A percentile compares a stretch with the other conserved stretches of the same genome.
Conservation (phyloP, 768 basidiomycete genomes). For the Podaxis sp. region DNA sequence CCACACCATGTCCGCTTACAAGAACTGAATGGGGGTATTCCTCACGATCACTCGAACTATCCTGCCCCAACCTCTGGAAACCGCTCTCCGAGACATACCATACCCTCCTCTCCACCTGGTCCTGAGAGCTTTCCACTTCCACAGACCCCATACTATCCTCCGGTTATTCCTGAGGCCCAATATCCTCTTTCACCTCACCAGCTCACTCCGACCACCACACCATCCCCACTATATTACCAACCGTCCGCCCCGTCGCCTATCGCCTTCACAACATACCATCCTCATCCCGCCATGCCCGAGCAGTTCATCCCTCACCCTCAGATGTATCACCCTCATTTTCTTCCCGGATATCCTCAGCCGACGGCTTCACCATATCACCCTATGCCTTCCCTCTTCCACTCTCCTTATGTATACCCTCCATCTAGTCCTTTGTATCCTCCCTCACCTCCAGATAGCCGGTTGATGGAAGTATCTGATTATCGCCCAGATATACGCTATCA, state of each 20-base stretch:
- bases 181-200: neutral
- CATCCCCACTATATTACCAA: neutral
- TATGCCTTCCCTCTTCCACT: neutral
- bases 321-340: slow-evolving; percentile 1
- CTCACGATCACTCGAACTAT: neutral
- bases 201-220: neutral
- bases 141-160: neutral
- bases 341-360: neutral
- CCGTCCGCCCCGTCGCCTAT: neutral
- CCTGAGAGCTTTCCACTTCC: neutral
- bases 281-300: neutral
- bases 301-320: neutral
- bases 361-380: neutral
- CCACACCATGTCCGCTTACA: neutral
- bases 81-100: neutral
- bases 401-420: neutral
- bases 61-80: neutral
- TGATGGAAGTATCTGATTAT: neutral
- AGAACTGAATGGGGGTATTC: neutral
- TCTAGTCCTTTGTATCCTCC: neutral
- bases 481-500: neutral
- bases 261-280: neutral
- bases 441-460: neutral
- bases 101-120: neutral
- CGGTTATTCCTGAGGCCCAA: neutral